Evolutionary conservation across 2,329 filamentous ascomycete species (phyloP), one percentile per base, ranked within the genome.

Genomic region (Aspergillus latus): DNA sequence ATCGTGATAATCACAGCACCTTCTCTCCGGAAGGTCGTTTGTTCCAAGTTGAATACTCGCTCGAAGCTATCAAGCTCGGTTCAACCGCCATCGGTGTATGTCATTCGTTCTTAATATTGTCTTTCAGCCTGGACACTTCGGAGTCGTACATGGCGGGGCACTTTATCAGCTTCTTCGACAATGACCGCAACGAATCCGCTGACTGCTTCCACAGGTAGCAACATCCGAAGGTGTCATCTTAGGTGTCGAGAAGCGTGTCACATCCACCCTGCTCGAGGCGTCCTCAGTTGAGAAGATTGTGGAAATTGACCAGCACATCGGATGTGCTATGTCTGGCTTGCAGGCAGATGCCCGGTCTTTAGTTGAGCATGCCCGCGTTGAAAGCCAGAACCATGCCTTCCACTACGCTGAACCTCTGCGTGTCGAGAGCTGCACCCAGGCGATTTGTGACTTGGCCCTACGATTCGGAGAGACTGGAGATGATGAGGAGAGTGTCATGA

Each of bases 1-100:
- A 72, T 67, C 52, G 61, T 58, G 62, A 48, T 52, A 15, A 57
- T 49, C 6, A 58, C 74, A 95, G 90, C 85, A 99, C 94, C 84
- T 99, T 99, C 86, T 99, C 94, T 69, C 94, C 94, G 60, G 94
- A 99, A 85, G 94, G 94, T 72, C 94, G 94, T 79, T 90, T 99
- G 77, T 99, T 99, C 85, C 94, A 99, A 82, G 94, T 99, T 82
- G 94, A 99, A 88, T 99, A 99, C 86, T 97, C 94, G 59, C 89
- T 99, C 76, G 94, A 99, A 83, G 94, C 94, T 78, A 99, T 99
- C 86, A 99, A 99, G 83, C 90, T 97, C 66, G 94, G 94, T 67
- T 96, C 90, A 70, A 99, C 94, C 67, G 94, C 94, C 72, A 99
- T 99, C 80, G 94, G 94, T 69, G 92, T 87, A 82, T 59, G 79